Evolutionary conservation across 768 basidiomycete genomes (phyloP).

Genomic region (Ramaria sp.): DNA sequence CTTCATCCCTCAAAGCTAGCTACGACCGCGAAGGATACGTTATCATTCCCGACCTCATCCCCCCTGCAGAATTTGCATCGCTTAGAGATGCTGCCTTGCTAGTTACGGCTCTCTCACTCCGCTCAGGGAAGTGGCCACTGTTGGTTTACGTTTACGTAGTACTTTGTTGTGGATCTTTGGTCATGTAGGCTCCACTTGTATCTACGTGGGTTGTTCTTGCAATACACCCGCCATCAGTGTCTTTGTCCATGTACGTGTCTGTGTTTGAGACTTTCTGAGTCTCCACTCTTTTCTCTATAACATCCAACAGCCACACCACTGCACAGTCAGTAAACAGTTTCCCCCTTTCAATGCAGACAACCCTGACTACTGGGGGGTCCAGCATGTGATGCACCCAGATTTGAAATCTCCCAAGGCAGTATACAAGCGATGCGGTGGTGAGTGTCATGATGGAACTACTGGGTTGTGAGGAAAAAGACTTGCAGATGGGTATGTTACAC

Average conservation of each 20-base stretch:
- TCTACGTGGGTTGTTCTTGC: too few species aligned
- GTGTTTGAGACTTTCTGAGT: too few species aligned
- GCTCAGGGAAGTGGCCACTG: slow-evolving; percentile 50
- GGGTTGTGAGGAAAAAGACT: slow-evolving; percentile 41
- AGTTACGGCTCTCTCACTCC: slow-evolving; percentile 40
- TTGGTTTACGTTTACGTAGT: too few species aligned
- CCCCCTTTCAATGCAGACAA: slow-evolving; percentile 52
- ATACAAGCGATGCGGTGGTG: slow-evolving; percentile 43
- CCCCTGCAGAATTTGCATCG: slow-evolving; percentile 19
- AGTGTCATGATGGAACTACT: slow-evolving; percentile 35
- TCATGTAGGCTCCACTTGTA: too few species aligned
- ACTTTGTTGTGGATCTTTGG: too few species aligned
- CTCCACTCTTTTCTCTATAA: too few species aligned
- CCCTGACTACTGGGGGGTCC: slow-evolving; percentile 72
- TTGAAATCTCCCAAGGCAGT: slow-evolving; percentile 54
- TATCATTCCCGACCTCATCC: slow-evolving; percentile 45
- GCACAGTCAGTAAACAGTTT: slow-evolving; percentile 70
- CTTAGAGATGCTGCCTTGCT: slow-evolving; percentile 42
- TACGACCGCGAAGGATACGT: slow-evolving; percentile 63
- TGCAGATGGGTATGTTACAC: slow-evolving; percentile 58
- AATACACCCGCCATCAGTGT: too few species aligned
- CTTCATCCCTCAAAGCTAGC: slow-evolving; percentile 25
- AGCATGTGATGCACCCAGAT: slow-evolving; percentile 73
- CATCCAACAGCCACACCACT: slow-evolving; percentile 51
- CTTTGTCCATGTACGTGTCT: too few species aligned